These are phyloP conservation scores for Draba incana DNA, from an alignment of 345 rosid species.

Conservation along the genomic window DNA sequence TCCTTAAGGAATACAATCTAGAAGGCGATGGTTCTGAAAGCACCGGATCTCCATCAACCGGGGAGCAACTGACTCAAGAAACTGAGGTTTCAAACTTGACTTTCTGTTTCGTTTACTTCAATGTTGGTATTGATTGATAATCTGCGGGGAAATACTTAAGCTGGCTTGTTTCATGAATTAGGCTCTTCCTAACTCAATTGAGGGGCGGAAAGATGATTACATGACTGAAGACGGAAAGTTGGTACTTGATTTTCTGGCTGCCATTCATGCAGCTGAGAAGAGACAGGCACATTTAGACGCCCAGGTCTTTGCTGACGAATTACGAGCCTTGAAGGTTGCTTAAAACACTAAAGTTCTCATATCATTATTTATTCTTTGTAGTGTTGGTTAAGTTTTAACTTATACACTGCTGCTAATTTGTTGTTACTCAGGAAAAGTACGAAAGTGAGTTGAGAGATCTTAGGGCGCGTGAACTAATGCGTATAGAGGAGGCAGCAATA, in stretches of 20 bases:
- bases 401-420: background rate
- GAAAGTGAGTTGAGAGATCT: conserved; percentile 89
- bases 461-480: conserved; percentile 95
- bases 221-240: conserved; percentile 70
- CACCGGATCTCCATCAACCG: conserved; percentile 29
- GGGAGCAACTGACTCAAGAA: conserved; percentile 42
- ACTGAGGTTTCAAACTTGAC: conserved; percentile 48
- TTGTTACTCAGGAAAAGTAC: conserved; percentile 70
- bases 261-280: conserved; percentile 89
- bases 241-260: conserved; percentile 79
- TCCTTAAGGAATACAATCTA: conserved; percentile 77
- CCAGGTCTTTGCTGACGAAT: conserved; percentile 71
- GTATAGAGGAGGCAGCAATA: conserved; percentile 90
- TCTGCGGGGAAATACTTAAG: conserved; percentile 18
- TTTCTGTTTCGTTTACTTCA: conserved; percentile 14
- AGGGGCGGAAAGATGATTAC: conserved; percentile 58
- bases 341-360: conserved; percentile 19
- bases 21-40: conserved; percentile 50
- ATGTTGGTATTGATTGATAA: conserved; percentile 18
- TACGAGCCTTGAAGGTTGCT: conserved; percentile 70
- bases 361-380: conserved; percentile 8
- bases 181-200: conserved; percentile 55
- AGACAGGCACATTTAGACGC: conserved; percentile 92
- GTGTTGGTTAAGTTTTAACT: conserved; percentile 2
- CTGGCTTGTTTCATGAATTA: conserved; percentile 44